A percentile compares a stretch with the other conserved stretches of the same genome.
Conservation (phyloP, 768 basidiomycete genomes). For the Mycena rebaudengoi region DNA sequence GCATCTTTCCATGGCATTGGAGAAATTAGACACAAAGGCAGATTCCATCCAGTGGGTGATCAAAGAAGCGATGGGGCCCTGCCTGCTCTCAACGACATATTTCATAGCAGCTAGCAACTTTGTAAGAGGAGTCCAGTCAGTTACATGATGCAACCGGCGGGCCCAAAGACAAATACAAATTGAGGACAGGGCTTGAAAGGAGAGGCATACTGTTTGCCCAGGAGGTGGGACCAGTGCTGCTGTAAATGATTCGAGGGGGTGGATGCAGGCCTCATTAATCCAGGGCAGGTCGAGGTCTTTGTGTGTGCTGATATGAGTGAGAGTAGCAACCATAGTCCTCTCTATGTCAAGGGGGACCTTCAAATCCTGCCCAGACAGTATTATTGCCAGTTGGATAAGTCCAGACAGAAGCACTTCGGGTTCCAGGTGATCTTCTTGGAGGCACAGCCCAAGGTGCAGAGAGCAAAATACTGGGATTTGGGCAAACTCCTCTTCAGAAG, state of each 20-base stretch:
- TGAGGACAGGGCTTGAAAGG: neutral
- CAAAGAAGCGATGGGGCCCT: neutral
- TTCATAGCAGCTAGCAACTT: neutral
- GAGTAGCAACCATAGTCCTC: neutral
- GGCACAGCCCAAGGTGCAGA: neutral
- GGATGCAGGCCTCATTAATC: no score
- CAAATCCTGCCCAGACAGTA: neutral
- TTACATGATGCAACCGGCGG: no score
- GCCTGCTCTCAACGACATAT: neutral
- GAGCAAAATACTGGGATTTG: neutral
- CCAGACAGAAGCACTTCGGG: neutral
- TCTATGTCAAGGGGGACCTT: neutral
- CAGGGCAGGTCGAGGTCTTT: neutral
- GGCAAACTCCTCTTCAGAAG: neutral
- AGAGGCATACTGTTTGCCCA: neutral
- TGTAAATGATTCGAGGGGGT: neutral
- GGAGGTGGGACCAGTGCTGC: neutral
- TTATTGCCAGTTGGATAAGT: neutral
- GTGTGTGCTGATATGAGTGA: neutral
- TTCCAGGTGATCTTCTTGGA: neutral
- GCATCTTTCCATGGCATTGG: neutral
- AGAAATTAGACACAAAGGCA: neutral
- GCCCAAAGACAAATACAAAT: neutral
- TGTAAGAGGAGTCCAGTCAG: neutral
- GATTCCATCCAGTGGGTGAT: neutral